Conservation (phyloP, 441 rosid species). For the Populus tomentosa region DNA sequence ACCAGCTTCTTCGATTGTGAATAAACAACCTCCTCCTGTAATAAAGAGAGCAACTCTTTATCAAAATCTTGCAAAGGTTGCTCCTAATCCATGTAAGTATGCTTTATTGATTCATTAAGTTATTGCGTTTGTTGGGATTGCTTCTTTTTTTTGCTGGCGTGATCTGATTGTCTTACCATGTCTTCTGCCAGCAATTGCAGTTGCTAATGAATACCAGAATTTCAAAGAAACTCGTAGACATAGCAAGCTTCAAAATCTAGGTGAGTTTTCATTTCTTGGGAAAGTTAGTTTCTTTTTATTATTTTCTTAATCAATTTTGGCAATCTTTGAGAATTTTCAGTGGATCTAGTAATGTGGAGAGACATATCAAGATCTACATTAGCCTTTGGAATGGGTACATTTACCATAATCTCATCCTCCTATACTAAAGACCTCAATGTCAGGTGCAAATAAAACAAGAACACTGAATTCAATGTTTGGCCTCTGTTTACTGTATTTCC, state of each 20-base stretch:
- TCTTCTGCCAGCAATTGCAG: slow-evolving; percentile 23
- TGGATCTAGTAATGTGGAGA: slow-evolving; percentile 91
- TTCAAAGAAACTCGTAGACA: slow-evolving; percentile 53
- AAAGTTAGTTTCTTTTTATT: neutral
- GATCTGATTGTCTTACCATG: neutral
- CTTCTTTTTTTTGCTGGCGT: neutral
- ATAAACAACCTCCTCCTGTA: slow-evolving; percentile 45
- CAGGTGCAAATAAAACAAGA: slow-evolving; percentile 36
- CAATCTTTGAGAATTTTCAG: slow-evolving; percentile 30
- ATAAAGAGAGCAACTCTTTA: slow-evolving; percentile 36
- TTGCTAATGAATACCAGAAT: slow-evolving; percentile 24
- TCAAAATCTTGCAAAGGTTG: slow-evolving; percentile 31
- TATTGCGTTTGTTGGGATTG: neutral
- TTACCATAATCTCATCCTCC: slow-evolving; percentile 65
- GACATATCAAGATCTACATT: slow-evolving; percentile 70
- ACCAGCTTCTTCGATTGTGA: slow-evolving; percentile 37
- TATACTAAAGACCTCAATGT: slow-evolving; percentile 63
- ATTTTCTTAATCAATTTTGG: neutral
- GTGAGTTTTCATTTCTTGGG: slow-evolving; percentile 29
- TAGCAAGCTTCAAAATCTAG: slow-evolving; percentile 60
- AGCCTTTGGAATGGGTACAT: slow-evolving; percentile 71
- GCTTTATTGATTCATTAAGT: neutral
- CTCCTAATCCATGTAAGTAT: slow-evolving; percentile 18
- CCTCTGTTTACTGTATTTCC: neutral
- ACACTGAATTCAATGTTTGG: neutral